Base-by-base conservation (phyloP, 2,329 filamentous ascomycete species). In the Trichophyton mentagrophytes region DNA sequence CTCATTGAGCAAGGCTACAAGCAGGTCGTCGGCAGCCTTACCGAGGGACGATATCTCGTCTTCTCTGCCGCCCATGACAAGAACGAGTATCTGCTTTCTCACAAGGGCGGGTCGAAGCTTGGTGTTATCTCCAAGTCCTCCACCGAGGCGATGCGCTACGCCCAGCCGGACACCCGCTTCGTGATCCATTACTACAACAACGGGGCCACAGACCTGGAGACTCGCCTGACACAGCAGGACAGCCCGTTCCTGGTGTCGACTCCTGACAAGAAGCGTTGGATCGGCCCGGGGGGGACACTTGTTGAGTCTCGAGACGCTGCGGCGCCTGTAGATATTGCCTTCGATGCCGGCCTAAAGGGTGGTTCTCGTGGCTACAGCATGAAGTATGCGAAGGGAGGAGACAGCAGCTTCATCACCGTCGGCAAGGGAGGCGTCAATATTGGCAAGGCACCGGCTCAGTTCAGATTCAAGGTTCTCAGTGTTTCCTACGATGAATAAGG, bases 1-100 rank as follows among this genome's bases (percentile, higher is more conserved):
- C 3, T 65, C 69, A 36, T 74, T n/a, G 80, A 83, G 65, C 70
- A 78, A 42, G 81, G 81, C 1, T 82, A 77, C 73, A 83, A 83
- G 68, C 66, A 74, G 36, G 73, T 80, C 33, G 71, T 80, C 2
- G 80, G 81, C 0, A 71, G 75, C 22, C 69, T 83, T 27, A 82
- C 79, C 3, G 80, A 83, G 66, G 81, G 80, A 9, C 78, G 80
- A 17, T 82, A 78, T 65, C 72, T 83, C 13, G 77, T 78, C 3
- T 78, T 82, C 60, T 61, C 59, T n/a, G 22, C 79, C 81, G 3
- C n/a, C 20, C 33, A 65, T 76, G 49, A 59, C 30, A 27, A 30
- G 27, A 56, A 60, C n/a, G 60, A 59, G 17, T 53, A 46, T 46
- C 46, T 62, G 13, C 40, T 61, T 13, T 15, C 60, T 17, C 61